A percentile compares a stretch with the other conserved stretches of the same genome.
Evolutionary conservation across 2,329 filamentous ascomycete species (phyloP).

Genomic region (Colletotrichum filicis): DNA sequence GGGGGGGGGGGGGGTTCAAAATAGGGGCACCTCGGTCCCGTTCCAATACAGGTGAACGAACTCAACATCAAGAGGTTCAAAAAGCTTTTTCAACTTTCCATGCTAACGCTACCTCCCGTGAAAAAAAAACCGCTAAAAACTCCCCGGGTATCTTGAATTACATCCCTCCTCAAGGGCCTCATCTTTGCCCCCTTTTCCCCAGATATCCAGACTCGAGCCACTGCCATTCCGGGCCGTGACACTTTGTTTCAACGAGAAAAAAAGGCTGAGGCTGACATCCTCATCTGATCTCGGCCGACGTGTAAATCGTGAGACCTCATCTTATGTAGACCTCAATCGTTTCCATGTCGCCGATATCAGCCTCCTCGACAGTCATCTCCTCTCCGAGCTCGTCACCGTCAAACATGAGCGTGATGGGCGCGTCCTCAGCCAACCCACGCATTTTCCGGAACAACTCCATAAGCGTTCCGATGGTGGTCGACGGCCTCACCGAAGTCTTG

Average conservation of each 20-base stretch:
- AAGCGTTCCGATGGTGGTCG: constrained; percentile 71
- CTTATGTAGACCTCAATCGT: constrained; percentile 78
- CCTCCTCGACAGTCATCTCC: constrained; percentile 68
- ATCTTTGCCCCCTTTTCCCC: not conserved
- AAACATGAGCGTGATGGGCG: constrained; percentile 72
- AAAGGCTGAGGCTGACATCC: no score
- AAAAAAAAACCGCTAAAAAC: constrained; percentile 4
- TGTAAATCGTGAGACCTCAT: not conserved
- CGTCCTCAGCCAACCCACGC: constrained; percentile 60
- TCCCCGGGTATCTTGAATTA: constrained; percentile 32
- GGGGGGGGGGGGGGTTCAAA: not conserved
- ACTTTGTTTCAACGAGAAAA: not conserved
- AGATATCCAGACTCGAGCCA: not conserved
- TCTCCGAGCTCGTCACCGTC: constrained; percentile 79
- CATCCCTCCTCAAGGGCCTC: not conserved
- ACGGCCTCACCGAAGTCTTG: constrained; percentile 61
- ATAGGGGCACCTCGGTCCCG: not conserved
- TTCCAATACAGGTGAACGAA: not conserved
- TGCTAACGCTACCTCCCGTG: not conserved
- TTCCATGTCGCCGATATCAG: constrained; percentile 81
- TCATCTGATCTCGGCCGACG: not conserved
- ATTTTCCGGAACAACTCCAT: constrained; percentile 69
- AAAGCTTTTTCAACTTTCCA: not conserved
- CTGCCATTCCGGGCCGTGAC: no score
- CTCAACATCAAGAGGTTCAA: not conserved